Evolutionary conservation across 1,284 basidiomycete genomes (phyloP).

Genomic region (Trichosporon asahii): DNA sequence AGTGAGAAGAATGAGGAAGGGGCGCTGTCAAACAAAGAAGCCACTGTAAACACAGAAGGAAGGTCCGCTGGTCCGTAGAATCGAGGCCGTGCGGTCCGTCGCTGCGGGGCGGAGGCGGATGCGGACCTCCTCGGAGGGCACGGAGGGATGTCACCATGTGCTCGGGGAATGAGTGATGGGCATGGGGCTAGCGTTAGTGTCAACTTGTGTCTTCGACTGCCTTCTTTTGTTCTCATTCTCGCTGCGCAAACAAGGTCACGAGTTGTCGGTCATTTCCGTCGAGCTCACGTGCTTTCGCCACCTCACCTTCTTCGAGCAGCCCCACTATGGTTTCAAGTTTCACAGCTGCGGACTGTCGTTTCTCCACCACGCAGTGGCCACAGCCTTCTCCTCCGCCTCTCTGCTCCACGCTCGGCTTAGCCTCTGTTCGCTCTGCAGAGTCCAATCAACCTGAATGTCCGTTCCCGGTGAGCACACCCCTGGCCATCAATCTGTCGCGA

Average conservation of each 20-base stretch:
- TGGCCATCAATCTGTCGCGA: not conserved
- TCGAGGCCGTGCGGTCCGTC: too few species aligned
- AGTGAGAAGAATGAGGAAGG: too few species aligned
- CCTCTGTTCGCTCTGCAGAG: not conserved
- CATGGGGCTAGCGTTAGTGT: not conserved
- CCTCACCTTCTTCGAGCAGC: not conserved
- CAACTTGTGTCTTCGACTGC: not conserved
- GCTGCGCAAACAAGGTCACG: not conserved
- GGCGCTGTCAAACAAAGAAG: too few species aligned
- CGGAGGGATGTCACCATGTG: not conserved
- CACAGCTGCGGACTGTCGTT: not conserved
- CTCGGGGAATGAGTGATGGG: not conserved
- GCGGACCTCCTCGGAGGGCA: too few species aligned
- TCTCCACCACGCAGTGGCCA: not conserved
- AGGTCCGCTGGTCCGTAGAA: too few species aligned
- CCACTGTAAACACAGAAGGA: too few species aligned
- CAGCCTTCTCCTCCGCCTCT: too few species aligned
- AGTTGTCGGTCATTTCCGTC: conserved; percentile 14
- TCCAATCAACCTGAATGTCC: not conserved
- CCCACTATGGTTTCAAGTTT: not conserved
- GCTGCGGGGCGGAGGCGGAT: too few species aligned
- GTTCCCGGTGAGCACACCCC: not conserved
- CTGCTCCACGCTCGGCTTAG: too few species aligned
- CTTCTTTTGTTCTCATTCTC: too few species aligned
- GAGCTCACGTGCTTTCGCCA: not conserved